Evolutionary conservation across 2,329 filamentous ascomycete genomes (phyloP).

Genomic region (Phyllosticta citriasiana): DNA sequence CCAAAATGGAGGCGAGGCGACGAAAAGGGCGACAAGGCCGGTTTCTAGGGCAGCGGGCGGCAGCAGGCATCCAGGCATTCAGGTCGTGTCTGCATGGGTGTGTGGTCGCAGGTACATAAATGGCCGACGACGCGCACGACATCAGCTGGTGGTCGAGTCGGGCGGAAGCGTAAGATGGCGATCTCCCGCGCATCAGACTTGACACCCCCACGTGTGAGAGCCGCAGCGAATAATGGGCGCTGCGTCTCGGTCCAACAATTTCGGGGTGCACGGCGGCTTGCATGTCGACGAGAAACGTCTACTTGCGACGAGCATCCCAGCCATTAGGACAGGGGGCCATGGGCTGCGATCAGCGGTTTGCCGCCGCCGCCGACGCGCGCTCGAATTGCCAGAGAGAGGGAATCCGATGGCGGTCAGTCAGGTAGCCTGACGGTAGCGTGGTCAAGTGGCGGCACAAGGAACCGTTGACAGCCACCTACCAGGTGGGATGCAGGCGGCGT

Average conservation of each 20-base stretch:
- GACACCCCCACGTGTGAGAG: slow-evolving; percentile 7
- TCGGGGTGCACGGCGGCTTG: neutral
- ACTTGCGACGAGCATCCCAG: neutral
- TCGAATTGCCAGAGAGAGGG: neutral
- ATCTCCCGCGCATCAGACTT: slow-evolving; percentile 6
- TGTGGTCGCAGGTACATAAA: neutral
- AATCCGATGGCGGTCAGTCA: too few species aligned
- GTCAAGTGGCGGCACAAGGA: neutral
- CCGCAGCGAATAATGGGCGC: neutral
- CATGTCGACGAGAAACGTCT: neutral
- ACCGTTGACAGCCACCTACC: neutral
- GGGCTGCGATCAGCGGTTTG: neutral
- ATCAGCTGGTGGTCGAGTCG: neutral
- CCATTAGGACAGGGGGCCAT: neutral
- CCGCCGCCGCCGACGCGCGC: neutral
- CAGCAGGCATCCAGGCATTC: neutral
- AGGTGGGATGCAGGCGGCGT: neutral
- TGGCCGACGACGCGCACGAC: neutral
- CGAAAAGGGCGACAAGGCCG: neutral
- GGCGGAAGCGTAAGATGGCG: slow-evolving; percentile 9
- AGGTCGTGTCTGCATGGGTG: neutral
- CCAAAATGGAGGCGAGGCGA: neutral
- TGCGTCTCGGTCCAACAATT: neutral
- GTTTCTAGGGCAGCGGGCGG: neutral
- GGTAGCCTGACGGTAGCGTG: neutral